These are phyloP conservation scores for Acanthamoeba culbertsoni DNA, from an alignment of 208 protist species.

Conservation along the genomic window DNA sequence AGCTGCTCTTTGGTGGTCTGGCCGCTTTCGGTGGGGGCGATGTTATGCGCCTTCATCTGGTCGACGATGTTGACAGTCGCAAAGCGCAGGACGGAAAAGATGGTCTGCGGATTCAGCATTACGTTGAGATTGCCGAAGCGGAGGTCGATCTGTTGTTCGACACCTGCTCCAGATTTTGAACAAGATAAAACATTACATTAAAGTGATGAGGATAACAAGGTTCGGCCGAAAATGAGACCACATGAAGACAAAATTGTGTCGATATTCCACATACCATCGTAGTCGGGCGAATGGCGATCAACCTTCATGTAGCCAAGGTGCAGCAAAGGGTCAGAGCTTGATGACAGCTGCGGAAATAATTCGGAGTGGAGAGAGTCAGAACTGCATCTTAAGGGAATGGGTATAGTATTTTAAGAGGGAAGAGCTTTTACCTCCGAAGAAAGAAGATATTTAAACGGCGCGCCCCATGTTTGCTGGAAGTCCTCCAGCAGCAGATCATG, in stretches of 20 bases:
- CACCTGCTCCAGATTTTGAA: no score
- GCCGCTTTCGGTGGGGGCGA: not conserved
- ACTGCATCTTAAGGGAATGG: not conserved
- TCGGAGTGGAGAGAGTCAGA: not conserved
- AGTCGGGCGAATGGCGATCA: not conserved
- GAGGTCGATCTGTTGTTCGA: not conserved
- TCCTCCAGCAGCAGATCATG: not conserved
- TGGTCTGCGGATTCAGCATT: constrained; percentile 41
- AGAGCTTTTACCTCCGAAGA: not conserved
- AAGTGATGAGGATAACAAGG: no score
- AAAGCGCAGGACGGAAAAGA: constrained; percentile 9
- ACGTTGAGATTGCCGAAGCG: constrained; percentile 3
- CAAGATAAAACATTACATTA: not conserved
- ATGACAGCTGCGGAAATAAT: not conserved
- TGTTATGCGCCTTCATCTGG: constrained; percentile 41
- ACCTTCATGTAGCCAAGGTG: constrained; percentile 35
- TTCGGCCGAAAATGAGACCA: no score
- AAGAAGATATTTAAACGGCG: constrained; percentile 13
- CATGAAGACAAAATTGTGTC: no score
- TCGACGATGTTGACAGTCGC: constrained; percentile 23
- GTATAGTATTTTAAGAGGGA: not conserved
- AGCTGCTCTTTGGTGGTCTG: not conserved
- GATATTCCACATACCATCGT: not conserved
- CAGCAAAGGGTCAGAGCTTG: not conserved
- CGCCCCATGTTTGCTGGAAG: constrained; percentile 30